A percentile compares a stretch with the other conserved stretches of the same genome.
These are phyloP conservation scores for Pleurotus ostreatus DNA, from an alignment of 768 basidiomycete genomes.

Conservation along the genomic window DNA sequence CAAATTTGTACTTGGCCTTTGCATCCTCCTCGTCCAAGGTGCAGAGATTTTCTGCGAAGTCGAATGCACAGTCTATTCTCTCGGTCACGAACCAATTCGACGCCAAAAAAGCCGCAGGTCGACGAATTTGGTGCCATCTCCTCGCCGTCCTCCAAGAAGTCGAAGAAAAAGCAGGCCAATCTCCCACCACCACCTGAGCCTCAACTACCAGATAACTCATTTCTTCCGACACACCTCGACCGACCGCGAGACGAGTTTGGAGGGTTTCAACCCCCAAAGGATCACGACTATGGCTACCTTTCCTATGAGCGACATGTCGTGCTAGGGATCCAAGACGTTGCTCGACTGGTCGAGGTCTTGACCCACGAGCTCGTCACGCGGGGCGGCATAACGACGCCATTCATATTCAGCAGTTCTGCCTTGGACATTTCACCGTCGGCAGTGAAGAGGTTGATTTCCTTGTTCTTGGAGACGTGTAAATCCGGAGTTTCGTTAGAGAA, in stretches of 20 bases:
- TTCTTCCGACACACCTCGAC: conserved; percentile 50
- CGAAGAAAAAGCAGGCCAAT: conserved; percentile 7
- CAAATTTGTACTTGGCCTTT: too few species aligned
- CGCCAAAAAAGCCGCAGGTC: conserved; percentile 10
- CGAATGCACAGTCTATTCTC: conserved; percentile 13
- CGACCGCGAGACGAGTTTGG: conserved; percentile 35
- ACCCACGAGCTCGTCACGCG: conserved; percentile 66
- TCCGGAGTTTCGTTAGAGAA: conserved; percentile 27
- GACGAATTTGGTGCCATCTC: conserved; percentile 9
- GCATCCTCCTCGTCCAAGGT: too few species aligned
- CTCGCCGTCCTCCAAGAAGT: conserved; percentile 4
- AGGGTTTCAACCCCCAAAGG: conserved; percentile 32
- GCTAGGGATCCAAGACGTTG: conserved; percentile 70
- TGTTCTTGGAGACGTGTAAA: conserved; percentile 68
- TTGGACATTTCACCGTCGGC: conserved; percentile 78
- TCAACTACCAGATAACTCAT: conserved; percentile 44
- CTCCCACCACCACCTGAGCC: conserved; percentile 28
- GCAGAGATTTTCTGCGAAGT: conserved; percentile 1
- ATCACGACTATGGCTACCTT: conserved; percentile 66
- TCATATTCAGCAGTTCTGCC: conserved; percentile 87
- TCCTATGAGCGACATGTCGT: conserved; percentile 71
- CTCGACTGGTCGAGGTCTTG: conserved; percentile 66
- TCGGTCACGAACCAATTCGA: conserved; percentile 12
- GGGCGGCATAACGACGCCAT: conserved; percentile 82
- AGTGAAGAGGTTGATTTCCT: conserved; percentile 72